Evolutionary conservation across 352 stramenopile species (phyloP).

Genomic region (Blastocystis sp.): DNA sequence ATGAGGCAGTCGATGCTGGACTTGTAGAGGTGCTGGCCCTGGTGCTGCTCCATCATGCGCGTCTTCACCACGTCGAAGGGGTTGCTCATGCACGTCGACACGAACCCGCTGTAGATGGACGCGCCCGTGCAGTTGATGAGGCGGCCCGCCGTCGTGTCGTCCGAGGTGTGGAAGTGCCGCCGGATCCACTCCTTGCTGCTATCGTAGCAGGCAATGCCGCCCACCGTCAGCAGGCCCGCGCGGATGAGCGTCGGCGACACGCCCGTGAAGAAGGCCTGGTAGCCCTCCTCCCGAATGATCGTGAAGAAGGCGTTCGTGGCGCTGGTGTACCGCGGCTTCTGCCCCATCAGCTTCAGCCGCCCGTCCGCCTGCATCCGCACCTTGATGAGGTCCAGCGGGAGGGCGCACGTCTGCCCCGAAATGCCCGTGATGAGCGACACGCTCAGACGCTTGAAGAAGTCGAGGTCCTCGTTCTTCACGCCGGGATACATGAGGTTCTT

Average conservation of each 20-base stretch:
- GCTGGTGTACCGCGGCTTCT: slow-evolving; percentile 42
- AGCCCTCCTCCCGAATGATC: slow-evolving; percentile 52
- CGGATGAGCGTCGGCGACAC: slow-evolving; percentile 42
- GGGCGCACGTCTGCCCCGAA: slow-evolving; percentile 12
- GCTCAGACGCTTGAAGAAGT: slow-evolving; percentile 1
- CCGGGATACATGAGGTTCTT: not conserved
- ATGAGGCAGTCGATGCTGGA: slow-evolving; percentile 36
- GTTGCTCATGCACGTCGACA: slow-evolving; percentile 50
- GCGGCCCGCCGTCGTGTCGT: not conserved
- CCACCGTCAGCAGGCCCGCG: slow-evolving; percentile 26
- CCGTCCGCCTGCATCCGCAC: slow-evolving; percentile 58
- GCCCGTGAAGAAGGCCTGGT: slow-evolving; percentile 33
- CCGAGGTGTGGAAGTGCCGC: slow-evolving; percentile 35
- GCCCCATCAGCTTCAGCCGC: slow-evolving; percentile 24
- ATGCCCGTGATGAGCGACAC: slow-evolving; percentile 29
- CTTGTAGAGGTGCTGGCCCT: slow-evolving; percentile 53
- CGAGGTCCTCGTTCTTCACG: not conserved
- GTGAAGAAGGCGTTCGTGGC: slow-evolving; percentile 56
- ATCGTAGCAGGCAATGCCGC: slow-evolving; percentile 60
- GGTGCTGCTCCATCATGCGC: slow-evolving; percentile 47
- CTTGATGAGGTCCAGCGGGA: slow-evolving; percentile 46
- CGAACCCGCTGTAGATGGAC: slow-evolving; percentile 45
- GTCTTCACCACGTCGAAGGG: slow-evolving; percentile 60
- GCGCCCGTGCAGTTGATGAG: slow-evolving; percentile 33
- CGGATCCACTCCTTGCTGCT: slow-evolving; percentile 40